Evolutionary conservation across 441 rosid genomes (phyloP).

Genomic region (Corymbia citriodora): DNA sequence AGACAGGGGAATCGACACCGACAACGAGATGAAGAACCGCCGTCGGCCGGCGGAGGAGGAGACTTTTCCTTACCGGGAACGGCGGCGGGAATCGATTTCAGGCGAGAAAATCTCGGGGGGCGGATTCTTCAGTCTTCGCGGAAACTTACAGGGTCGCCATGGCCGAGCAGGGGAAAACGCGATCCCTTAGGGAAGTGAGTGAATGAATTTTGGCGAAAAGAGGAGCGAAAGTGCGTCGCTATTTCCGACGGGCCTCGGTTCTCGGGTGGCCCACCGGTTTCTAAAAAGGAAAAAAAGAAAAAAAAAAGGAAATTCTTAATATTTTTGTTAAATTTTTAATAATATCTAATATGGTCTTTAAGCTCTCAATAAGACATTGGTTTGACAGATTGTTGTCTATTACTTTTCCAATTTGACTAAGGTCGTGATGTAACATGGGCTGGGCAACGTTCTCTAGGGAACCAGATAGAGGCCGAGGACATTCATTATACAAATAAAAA

Average conservation of each 20-base stretch:
- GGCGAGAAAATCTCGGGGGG: background rate
- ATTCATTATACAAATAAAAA: background rate
- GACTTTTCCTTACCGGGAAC: background rate
- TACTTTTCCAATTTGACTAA: background rate
- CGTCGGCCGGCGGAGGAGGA: background rate
- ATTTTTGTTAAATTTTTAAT: background rate
- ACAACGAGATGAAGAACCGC: background rate
- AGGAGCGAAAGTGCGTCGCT: background rate
- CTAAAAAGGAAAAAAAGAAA: accelerated
- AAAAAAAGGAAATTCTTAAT: background rate
- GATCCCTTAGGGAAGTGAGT: background rate
- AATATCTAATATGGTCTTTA: background rate
- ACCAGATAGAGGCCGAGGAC: background rate
- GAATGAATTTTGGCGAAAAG: background rate
- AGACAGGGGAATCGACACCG: background rate
- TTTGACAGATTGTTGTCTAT: background rate
- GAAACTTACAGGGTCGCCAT: background rate
- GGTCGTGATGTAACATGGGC: background rate
- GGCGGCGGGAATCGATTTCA: background rate
- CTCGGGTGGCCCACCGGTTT: background rate
- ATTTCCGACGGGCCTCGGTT: background rate
- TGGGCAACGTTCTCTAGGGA: background rate
- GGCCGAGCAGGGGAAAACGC: background rate
- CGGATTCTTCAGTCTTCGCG: background rate
- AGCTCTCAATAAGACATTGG: background rate